Percentiles rank a stretch among this genome's conserved stretches.
Conservation (phyloP, 345 rosid genomes). For the Eucalyptus brandiana region DNA sequence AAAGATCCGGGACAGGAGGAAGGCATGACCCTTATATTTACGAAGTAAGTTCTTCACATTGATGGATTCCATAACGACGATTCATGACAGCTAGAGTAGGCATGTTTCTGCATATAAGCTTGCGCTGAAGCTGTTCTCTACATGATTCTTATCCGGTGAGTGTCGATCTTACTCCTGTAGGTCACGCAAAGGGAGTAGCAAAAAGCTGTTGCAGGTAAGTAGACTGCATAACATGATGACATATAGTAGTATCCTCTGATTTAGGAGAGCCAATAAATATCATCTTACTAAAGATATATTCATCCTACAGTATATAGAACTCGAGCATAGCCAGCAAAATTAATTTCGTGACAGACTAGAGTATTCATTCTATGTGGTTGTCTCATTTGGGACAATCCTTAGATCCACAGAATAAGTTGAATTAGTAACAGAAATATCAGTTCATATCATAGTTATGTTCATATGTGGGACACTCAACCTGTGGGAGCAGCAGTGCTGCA, state of each 20-base stretch:
- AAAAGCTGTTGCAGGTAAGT: background rate
- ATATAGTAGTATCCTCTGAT: background rate
- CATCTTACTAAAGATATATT: background rate
- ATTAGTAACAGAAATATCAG: background rate
- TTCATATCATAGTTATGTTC: background rate
- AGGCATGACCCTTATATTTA: slow-evolving; percentile 70
- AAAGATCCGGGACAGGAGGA: slow-evolving; percentile 78
- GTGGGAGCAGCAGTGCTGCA: background rate
- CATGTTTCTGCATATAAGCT: background rate
- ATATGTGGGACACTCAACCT: background rate
- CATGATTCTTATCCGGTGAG: background rate
- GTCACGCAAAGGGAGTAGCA: background rate
- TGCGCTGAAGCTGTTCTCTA: background rate
- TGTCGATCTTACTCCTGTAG: background rate
- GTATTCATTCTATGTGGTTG: background rate
- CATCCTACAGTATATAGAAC: background rate
- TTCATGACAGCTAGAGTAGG: background rate
- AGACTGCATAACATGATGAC: background rate
- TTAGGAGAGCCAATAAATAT: background rate
- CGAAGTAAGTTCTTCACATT: slow-evolving; percentile 21
- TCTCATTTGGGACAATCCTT: background rate
- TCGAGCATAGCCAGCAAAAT: background rate
- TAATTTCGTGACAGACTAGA: background rate
- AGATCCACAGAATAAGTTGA: background rate
- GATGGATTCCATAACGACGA: background rate